These are phyloP conservation scores for Colletotrichum sp. DNA, from an alignment of 2,329 filamentous ascomycete genomes.

Conservation along the genomic window DNA sequence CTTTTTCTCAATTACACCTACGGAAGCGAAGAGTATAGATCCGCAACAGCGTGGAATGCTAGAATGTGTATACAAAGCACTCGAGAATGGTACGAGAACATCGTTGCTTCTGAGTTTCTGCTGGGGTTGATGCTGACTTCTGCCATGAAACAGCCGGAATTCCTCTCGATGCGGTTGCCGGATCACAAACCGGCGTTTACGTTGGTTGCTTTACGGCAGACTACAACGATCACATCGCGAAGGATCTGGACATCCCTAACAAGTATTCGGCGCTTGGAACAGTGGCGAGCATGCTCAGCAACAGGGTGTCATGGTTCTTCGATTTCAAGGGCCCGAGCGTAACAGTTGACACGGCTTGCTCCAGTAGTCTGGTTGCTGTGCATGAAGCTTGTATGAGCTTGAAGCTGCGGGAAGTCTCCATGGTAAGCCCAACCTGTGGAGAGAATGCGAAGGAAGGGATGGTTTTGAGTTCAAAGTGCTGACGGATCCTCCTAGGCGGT, in stretches of 20 bases:
- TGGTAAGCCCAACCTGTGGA: slow-evolving; percentile 12
- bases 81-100: slow-evolving; percentile 24
- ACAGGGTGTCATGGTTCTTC: slow-evolving; percentile 42
- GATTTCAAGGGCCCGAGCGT: slow-evolving; percentile 35
- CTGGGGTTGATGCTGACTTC: not conserved
- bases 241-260: slow-evolving; percentile 14
- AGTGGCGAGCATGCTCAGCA: slow-evolving; percentile 33
- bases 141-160: slow-evolving; percentile 20
- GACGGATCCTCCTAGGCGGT: slow-evolving; percentile 36
- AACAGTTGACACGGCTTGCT: slow-evolving; percentile 45
- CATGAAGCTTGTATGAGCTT: slow-evolving; percentile 30
- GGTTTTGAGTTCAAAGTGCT: slow-evolving; percentile 32
- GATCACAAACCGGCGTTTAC: slow-evolving; percentile 25
- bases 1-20: slow-evolving; percentile 32
- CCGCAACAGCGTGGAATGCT: slow-evolving; percentile 35
- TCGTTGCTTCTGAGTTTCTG: no score
- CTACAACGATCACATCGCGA: slow-evolving; percentile 23
- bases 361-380: slow-evolving; percentile 36
- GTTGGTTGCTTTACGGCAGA: slow-evolving; percentile 31
- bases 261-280: slow-evolving; percentile 32
- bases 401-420: slow-evolving; percentile 17
- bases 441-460: not conserved
- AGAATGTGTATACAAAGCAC: slow-evolving; percentile 39
- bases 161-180: slow-evolving; percentile 22
- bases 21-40: slow-evolving; percentile 34